Evolutionary conservation across 2,329 filamentous ascomycete genomes (phyloP), one percentile per base, ranked within the genome.

Genomic region (Phaeosphaeriaceae sp.): DNA sequence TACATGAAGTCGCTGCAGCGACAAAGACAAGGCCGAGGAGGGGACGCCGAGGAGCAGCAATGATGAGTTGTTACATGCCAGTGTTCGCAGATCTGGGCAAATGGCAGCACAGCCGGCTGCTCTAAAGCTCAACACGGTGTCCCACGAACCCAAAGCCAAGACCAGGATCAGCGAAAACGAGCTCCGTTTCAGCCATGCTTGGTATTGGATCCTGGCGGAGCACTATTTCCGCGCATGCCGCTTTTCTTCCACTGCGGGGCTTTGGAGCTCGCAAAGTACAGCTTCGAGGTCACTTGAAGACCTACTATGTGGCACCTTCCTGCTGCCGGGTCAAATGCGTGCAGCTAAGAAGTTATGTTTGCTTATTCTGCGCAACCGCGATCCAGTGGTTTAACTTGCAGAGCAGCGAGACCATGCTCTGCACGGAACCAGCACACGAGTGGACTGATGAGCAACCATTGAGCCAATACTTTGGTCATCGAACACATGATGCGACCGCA

Each of bases 161-260:
- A 53, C 53, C 10, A 44, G 52, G 67, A 69, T 68, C 65, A 63
- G 56, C 65, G 60, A 53, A 50, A 48, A 54, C 61, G 49, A 61
- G 49, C 36, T 54, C 60, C 19, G 71, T 72, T 73, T 71, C 71
- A 72, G 69, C 65, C 63, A 67, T 53, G 62, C 66, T 66, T 72
- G 60, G 63, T 58, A 54, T 46, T 58, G 47, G 25, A 36, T 19
- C 19, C n/a, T 50, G 36, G 33, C 48, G 33, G 61, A 60, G 31
- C 19, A 51, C 52, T 61, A 61, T 56, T 68, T 54, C 61, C 58
- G 60, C 58, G 48, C 57, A 58, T 57, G 53, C 27, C 27, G 22
- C 25, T 45, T n/a, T 47, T 20, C 36, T 21, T 51, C n/a, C 50
- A 21, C 20, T 9, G 3, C 36, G 36, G 15, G 17, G 36, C 36